Percentiles rank a stretch among this genome's conserved stretches.
Conservation (phyloP, 1,139 yeast species). For the Kurtzmaniella natalensis region DNA sequence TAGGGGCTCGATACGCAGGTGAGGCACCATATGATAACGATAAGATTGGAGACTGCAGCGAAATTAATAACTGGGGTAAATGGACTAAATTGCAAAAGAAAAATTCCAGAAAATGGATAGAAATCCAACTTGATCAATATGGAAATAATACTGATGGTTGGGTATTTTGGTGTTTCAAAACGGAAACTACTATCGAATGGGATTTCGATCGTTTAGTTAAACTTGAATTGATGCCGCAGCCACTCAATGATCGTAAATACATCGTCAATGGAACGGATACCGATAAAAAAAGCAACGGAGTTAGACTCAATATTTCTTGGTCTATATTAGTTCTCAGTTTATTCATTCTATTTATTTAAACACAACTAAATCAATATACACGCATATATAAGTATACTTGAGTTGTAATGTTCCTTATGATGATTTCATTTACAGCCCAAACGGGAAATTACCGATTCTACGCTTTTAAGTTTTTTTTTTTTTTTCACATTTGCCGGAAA, state of each 20-base stretch:
- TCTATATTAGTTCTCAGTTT: no score
- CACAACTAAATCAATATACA: no score
- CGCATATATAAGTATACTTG: no score
- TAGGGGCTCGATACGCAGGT: slow-evolving; percentile 58
- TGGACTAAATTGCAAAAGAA: slow-evolving; percentile 37
- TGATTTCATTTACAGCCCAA: no score
- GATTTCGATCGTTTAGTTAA: slow-evolving; percentile 50
- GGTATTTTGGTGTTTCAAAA: slow-evolving; percentile 70
- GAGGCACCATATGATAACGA: slow-evolving; percentile 35
- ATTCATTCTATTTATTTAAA: no score
- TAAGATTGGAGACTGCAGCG: slow-evolving; percentile 26
- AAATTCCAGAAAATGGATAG: slow-evolving; percentile 45
- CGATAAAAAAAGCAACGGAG: slow-evolving; percentile 6
- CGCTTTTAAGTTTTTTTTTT: no score
- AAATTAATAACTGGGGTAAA: slow-evolving; percentile 27
- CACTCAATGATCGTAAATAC: slow-evolving; percentile 44
- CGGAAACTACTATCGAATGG: slow-evolving; percentile 61
- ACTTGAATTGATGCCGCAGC: slow-evolving; percentile 55
- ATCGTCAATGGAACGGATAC: slow-evolving; percentile 36
- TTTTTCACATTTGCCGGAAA: no score
- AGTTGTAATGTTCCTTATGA: no score
- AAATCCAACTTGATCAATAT: slow-evolving; percentile 26
- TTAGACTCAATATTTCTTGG: background rate
- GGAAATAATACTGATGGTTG: slow-evolving; percentile 44
- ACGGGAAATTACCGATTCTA: no score